Evolutionary conservation across 768 basidiomycete species (phyloP).

Genomic region (Lanmaoa rubissima): DNA sequence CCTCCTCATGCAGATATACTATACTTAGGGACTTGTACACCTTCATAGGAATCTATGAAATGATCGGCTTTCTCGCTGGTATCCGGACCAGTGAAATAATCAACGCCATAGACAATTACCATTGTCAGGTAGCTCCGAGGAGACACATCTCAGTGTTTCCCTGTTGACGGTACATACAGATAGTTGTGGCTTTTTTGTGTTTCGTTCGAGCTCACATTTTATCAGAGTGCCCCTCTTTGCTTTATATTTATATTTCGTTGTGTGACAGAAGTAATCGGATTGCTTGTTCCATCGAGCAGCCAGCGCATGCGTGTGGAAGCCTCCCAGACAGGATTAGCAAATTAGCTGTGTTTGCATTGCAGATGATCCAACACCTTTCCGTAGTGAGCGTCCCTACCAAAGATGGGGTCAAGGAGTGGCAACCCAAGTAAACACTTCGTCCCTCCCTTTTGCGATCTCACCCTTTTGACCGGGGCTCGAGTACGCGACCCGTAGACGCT

Average conservation of each 20-base stretch:
- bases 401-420: conserved; percentile 17
- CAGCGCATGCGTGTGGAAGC: neutral
- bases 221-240: neutral
- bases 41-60: neutral
- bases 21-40: too few species aligned
- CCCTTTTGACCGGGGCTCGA: conserved; percentile 40
- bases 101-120: neutral
- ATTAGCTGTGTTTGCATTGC: neutral
- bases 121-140: neutral
- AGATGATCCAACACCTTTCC: neutral
- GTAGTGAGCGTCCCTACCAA: neutral
- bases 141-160: neutral
- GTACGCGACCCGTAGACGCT: conserved; percentile 64
- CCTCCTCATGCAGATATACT: too few species aligned
- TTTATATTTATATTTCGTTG: neutral
- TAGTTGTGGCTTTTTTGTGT: neutral
- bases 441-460: conserved; percentile 40
- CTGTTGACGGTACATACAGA: neutral
- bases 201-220: neutral
- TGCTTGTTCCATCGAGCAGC: neutral
- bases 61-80: neutral
- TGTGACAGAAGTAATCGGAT: neutral
- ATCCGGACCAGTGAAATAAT: neutral
- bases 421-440: conserved; percentile 48
- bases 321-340: conserved; percentile 1